These are phyloP conservation scores for Fusarium sarcochroum DNA, from an alignment of 2,329 filamentous ascomycete genomes.

Conservation along the genomic window DNA sequence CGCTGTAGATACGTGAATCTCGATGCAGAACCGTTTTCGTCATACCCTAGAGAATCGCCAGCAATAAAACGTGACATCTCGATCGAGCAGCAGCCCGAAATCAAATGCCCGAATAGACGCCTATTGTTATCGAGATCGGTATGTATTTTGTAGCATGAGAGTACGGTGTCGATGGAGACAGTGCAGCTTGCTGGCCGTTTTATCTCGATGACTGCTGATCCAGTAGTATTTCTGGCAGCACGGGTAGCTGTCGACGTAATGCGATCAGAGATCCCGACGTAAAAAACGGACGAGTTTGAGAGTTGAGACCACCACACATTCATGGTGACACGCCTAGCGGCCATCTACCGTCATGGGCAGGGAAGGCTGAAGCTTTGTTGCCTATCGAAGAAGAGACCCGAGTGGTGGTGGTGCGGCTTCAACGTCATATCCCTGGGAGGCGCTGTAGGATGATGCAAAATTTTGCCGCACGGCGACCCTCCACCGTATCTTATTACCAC, in stretches of 20 bases:
- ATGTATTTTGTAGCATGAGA: not conserved
- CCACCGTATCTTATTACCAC: conserved; percentile 9
- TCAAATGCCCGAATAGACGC: not conserved
- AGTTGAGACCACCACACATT: not conserved
- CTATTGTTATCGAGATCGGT: conserved; percentile 18
- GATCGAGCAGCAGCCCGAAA: conserved; percentile 1
- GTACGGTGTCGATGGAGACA: conserved; percentile 1
- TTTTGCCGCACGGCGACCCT: conserved; percentile 33
- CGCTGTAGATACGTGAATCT: conserved; percentile 5
- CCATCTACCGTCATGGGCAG: conserved; percentile 30
- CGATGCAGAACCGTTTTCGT: conserved; percentile 3
- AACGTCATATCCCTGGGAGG: conserved; percentile 42
- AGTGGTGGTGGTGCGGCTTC: conserved; percentile 34
- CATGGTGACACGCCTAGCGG: conserved; percentile 10
- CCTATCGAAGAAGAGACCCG: conserved; percentile 10
- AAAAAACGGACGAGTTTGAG: conserved; percentile 12
- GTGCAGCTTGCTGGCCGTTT: not conserved
- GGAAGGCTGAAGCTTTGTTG: conserved; percentile 23
- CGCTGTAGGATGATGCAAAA: conserved; percentile 44
- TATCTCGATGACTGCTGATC: not conserved
- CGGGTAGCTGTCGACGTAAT: not conserved
- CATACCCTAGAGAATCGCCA: conserved; percentile 7
- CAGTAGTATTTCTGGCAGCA: not conserved
- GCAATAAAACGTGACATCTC: not conserved
- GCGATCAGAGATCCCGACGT: not conserved